Evolutionary conservation across 305 asterid genomes (phyloP), one percentile per base, ranked within the genome.

Genomic region (Fraxinus ornus): DNA sequence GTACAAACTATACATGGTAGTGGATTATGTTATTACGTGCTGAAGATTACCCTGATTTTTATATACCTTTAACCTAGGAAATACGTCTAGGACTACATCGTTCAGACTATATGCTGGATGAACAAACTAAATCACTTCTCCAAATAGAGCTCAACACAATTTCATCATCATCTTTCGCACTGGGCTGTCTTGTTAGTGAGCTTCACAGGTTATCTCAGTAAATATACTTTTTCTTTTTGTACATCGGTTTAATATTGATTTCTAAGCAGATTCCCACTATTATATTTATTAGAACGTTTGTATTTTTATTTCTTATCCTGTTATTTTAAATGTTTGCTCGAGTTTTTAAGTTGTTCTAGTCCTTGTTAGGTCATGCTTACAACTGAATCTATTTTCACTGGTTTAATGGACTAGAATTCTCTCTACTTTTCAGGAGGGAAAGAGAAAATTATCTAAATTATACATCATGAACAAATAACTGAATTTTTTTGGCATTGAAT

Each of bases 71-170:
- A 17, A 77, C 78, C 32, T 88, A 96, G 98, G 97, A 93, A 71
- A 96, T 96, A 90, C 94, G 99, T 84, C 86, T 94, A 91, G 99
- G 99, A 80, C 86, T 96, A 75, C 98, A 96, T 83, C 98, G 99
- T 73, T 96, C 98, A 57, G 98, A 96, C 89, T 96, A 96, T 81
- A 96, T 94, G 98, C 89, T 96, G 90, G 99, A 94, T 81, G 94
- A 93, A 79, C 89, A 96, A 87, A 93, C 99, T 79, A 91, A 91
- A 88, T 86, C 86, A 75, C 99, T 96, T 88, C 94, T 94, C 86
- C 99, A 96, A 86, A 93, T 96, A 86, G 99, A 96, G 95, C 92
- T 96, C 86, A 96, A 96, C 87, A 94, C 99, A 71, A 96, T 96
- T 83, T 91, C 99, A 68, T 92, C 95, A 74, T 96, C 99, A 75